phyloP scores from a whole-genome alignment of 2,329 filamentous ascomycete genomes.

The Pseudocercospora crystallina region DNA sequence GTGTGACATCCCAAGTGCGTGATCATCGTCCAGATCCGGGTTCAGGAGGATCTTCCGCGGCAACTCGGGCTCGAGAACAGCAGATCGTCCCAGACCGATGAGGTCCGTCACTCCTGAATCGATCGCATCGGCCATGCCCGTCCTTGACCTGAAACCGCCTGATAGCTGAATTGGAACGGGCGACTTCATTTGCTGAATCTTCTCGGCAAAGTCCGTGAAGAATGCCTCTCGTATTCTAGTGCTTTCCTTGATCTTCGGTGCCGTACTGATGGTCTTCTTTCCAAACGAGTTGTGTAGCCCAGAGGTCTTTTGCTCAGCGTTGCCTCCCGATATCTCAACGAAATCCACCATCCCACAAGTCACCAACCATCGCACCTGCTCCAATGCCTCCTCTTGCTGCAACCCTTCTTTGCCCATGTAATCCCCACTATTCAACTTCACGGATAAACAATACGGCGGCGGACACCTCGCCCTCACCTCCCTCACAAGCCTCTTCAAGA shows the following conservation, averaged over 20 bases:
- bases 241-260: constrained; percentile 25
- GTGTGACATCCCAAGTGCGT: constrained; percentile 31
- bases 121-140: constrained; percentile 52
- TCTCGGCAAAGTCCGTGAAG: constrained; percentile 62
- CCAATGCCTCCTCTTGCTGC: constrained; percentile 51
- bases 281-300: constrained; percentile 25
- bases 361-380: constrained; percentile 56
- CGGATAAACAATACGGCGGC: constrained; percentile 45
- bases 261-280: constrained; percentile 38
- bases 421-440: constrained; percentile 55
- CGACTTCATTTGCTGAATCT: constrained; percentile 29
- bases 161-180: constrained; percentile 48
- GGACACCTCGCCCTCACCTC: constrained; percentile 45
- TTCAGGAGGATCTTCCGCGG: constrained; percentile 40
- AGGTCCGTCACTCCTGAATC: constrained; percentile 49
- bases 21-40: constrained; percentile 28
- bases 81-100: constrained; percentile 51
- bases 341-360: constrained; percentile 59
- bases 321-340: constrained; percentile 66
- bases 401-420: constrained; percentile 34
- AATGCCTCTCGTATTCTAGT: constrained; percentile 63
- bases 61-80: constrained; percentile 46
- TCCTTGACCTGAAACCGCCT: constrained; percentile 60
- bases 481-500: constrained; percentile 48
- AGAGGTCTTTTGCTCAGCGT: constrained; percentile 25